A percentile compares a stretch with the other conserved stretches of the same genome.
These are phyloP conservation scores for Aspergillus glaucus DNA, from an alignment of 2,329 filamentous ascomycete genomes.

Conservation along the genomic window DNA sequence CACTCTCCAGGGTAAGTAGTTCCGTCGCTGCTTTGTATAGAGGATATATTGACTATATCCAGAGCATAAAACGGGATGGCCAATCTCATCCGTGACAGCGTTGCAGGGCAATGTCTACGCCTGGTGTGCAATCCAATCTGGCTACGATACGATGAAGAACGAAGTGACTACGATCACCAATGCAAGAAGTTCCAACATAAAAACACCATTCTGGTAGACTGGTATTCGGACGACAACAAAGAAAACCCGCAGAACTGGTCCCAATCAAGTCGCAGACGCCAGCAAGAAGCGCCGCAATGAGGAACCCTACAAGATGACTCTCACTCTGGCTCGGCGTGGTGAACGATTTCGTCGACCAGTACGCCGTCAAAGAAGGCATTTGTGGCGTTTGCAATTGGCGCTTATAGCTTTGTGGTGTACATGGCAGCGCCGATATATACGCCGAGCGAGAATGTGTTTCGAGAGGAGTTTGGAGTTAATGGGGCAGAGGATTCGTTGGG, in stretches of 20 bases:
- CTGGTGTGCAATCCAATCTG: not conserved
- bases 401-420: slow-evolving; percentile 30
- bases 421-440: slow-evolving; percentile 22
- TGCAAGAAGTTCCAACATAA: not conserved
- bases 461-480: not conserved
- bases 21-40: too few relatives aligned
- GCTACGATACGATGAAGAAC: not conserved
- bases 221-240: slow-evolving; percentile 3
- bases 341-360: slow-evolving; percentile 2
- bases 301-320: too few relatives aligned
- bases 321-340: not conserved
- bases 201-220: not conserved
- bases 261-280: not conserved
- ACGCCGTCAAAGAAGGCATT: slow-evolving; percentile 17
- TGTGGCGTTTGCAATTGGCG: slow-evolving; percentile 13
- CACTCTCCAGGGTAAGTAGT: too few relatives aligned
- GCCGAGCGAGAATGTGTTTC: slow-evolving; percentile 9
- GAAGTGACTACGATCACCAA: not conserved
- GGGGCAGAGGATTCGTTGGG: not conserved
- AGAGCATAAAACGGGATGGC: not conserved
- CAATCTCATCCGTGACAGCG: not conserved
- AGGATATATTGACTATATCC: too few relatives aligned
- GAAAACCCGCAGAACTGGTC: slow-evolving; percentile 23
- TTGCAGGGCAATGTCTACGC: not conserved
- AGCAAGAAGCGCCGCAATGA: too few relatives aligned